These are phyloP conservation scores for Fusarium tjaetaba DNA, from an alignment of 2,329 filamentous ascomycete genomes.

Conservation along the genomic window DNA sequence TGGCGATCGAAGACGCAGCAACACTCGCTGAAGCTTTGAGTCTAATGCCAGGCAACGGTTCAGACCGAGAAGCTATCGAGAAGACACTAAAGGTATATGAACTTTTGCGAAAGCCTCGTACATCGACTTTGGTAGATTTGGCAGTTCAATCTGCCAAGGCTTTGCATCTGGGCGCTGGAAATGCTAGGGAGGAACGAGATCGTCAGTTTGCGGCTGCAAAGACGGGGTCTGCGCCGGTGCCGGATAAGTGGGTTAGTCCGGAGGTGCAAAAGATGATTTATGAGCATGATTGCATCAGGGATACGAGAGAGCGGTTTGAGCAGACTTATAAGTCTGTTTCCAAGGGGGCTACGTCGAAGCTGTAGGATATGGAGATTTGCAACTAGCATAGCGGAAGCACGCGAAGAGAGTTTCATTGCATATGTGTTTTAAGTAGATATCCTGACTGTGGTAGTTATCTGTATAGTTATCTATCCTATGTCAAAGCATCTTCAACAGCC, in stretches of 20 bases:
- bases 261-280: slow-evolving; percentile 30
- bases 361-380: not conserved
- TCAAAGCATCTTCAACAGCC: not conserved
- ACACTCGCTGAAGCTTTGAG: not conserved
- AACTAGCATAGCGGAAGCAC: not conserved
- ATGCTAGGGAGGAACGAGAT: slow-evolving; percentile 9
- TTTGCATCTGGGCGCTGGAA: not conserved
- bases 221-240: not conserved
- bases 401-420: not conserved
- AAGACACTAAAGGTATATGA: slow-evolving; percentile 1
- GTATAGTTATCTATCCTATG: accelerated
- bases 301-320: not conserved
- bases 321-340: not conserved
- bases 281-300: slow-evolving; percentile 6
- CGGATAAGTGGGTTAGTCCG: slow-evolving; percentile 27
- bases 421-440: accelerated
- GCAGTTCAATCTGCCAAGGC: not conserved
- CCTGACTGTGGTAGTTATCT: accelerated
- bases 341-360: accelerated
- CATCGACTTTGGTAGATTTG: slow-evolving; percentile 4
- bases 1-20: slow-evolving; percentile 14
- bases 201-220: slow-evolving; percentile 1
- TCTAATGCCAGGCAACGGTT: not conserved
- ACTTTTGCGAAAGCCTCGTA: not conserved
- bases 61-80: not conserved